phyloP scores from a whole-genome alignment of 305 asterid genomes.

The Ajuga reptans region DNA sequence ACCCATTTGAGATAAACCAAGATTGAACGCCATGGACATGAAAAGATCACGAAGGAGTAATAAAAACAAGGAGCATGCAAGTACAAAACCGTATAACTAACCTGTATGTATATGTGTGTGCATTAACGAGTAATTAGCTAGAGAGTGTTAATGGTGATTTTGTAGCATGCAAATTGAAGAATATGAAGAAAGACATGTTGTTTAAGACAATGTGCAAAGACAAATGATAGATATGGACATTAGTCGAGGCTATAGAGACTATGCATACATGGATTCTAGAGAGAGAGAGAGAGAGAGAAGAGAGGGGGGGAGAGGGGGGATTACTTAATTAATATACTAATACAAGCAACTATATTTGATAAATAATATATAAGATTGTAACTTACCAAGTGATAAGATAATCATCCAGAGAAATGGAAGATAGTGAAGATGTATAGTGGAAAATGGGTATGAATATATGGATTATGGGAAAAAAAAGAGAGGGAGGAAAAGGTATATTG shows the following conservation, averaged over 20 bases:
- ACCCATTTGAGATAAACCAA: constrained; percentile 23
- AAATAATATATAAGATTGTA: background rate
- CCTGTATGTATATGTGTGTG: background rate
- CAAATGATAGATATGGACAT: constrained; percentile 21
- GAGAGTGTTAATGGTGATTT: constrained; percentile 21
- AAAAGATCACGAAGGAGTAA: constrained; percentile 30
- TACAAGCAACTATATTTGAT: background rate
- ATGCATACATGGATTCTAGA: constrained; percentile 19
- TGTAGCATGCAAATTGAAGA: constrained; percentile 43
- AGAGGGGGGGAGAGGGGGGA: background rate
- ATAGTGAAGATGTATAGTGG: background rate
- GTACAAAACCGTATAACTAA: constrained; percentile 2
- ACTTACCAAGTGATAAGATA: background rate
- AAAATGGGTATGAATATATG: background rate
- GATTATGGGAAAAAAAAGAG: background rate
- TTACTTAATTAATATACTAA: background rate
- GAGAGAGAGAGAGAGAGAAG: constrained; percentile 14
- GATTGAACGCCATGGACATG: constrained; percentile 18
- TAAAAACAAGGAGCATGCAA: constrained; percentile 35
- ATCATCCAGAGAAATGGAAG: background rate
- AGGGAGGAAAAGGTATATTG: background rate
- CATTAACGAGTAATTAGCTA: constrained; percentile 18
- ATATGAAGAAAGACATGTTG: too few species aligned
- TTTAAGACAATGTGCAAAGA: constrained; percentile 32
- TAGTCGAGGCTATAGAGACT: constrained; percentile 18